Evolutionary conservation across 805 yeast species (phyloP).

Genomic region (Schwanniomyces vanrijiae): DNA sequence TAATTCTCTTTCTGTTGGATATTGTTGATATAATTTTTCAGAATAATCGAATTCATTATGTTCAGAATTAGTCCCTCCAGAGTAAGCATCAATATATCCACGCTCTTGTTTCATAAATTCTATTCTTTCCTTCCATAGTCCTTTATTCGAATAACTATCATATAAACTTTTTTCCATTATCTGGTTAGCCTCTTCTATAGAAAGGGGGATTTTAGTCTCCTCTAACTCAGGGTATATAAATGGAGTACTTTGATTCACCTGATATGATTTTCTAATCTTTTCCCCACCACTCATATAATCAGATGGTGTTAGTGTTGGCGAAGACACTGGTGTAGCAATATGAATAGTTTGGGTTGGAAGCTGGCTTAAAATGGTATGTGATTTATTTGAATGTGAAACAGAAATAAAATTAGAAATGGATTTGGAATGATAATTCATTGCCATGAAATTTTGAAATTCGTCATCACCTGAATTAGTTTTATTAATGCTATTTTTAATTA

Average conservation of each 20-base stretch:
- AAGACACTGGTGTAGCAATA: constrained; percentile 86
- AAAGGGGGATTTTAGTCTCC: constrained; percentile 56
- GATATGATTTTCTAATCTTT: constrained; percentile 55
- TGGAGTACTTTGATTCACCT: constrained; percentile 67
- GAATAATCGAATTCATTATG: constrained; percentile 27
- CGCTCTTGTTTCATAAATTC: constrained; percentile 72
- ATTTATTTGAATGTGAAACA: constrained; percentile 52
- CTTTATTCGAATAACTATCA: constrained; percentile 66
- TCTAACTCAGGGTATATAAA: constrained; percentile 56
- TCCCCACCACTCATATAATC: constrained; percentile 48
- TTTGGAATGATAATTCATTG: constrained; percentile 43
- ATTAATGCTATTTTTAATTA: constrained; percentile 6
- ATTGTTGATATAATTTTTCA: constrained; percentile 19
- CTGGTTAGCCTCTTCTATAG: constrained; percentile 76
- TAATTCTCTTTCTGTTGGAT: constrained; percentile 35
- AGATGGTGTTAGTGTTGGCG: constrained; percentile 59
- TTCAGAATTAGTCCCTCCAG: constrained; percentile 3
- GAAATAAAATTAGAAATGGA: constrained; percentile 62
- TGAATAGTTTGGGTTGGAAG: constrained; percentile 60
- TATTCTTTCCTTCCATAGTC: constrained; percentile 71
- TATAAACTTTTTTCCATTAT: constrained; percentile 62
- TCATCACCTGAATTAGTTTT: neutral
- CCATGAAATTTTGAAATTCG: constrained; percentile 31
- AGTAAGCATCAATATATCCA: constrained; percentile 40
- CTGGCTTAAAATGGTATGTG: constrained; percentile 42